phyloP scores from a whole-genome alignment of 2,329 filamentous ascomycete genomes.

The Tolypocladium sp. region DNA sequence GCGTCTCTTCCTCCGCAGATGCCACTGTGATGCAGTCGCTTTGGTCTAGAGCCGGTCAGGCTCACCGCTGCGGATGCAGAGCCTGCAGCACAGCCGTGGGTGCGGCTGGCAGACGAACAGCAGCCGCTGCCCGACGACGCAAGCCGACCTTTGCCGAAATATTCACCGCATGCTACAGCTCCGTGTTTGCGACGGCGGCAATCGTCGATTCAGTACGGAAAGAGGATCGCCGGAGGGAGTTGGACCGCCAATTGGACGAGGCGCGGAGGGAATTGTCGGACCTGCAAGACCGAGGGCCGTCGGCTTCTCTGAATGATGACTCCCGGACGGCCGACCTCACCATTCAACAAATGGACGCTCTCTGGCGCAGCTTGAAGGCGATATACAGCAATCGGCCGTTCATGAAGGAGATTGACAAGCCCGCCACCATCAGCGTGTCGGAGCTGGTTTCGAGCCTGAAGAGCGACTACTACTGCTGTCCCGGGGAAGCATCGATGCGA shows the following conservation, averaged over 20 bases:
- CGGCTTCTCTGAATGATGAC: slow-evolving; percentile 3
- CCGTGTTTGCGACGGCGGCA: slow-evolving; percentile 56
- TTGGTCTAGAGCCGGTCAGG: slow-evolving; percentile 58
- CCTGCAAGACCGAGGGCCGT: slow-evolving; percentile 22
- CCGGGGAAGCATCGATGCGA: slow-evolving; percentile 11
- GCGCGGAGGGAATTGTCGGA: slow-evolving; percentile 37
- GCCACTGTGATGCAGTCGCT: slow-evolving; percentile 53
- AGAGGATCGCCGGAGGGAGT: slow-evolving; percentile 45
- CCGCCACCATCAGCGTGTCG: slow-evolving; percentile 16
- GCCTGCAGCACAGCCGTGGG: slow-evolving; percentile 45
- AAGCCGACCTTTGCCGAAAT: slow-evolving; percentile 42
- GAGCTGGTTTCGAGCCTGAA: slow-evolving; percentile 17
- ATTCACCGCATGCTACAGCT: slow-evolving; percentile 59
- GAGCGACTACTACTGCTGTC: slow-evolving; percentile 17
- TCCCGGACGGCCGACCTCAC: slow-evolving; percentile 9
- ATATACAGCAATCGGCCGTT: slow-evolving; percentile 21
- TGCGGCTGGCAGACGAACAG: slow-evolving; percentile 38
- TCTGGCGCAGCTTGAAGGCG: slow-evolving; percentile 21
- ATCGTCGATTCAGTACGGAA: slow-evolving; percentile 53
- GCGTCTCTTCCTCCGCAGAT: slow-evolving; percentile 8
- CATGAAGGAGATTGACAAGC: slow-evolving; percentile 25
- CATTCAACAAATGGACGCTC: slow-evolving; percentile 17
- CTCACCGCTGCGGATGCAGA: slow-evolving; percentile 54
- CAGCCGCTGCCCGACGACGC: slow-evolving; percentile 38
- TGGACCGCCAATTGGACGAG: slow-evolving; percentile 52